Conservation (phyloP, 768 basidiomycete species). For the Suillus weaverae region DNA sequence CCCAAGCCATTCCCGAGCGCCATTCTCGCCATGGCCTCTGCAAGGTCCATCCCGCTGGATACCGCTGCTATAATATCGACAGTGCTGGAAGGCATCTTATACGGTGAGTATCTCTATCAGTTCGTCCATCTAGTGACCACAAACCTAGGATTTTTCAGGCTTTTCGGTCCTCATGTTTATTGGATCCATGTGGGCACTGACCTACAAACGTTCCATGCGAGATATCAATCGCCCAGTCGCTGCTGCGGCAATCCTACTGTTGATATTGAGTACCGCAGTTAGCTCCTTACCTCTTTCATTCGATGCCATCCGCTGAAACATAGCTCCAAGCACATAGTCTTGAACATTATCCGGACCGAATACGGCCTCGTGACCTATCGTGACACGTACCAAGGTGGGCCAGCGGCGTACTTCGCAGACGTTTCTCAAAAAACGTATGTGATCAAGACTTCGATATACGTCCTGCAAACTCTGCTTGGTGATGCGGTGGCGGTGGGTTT, state of each 20-base stretch:
- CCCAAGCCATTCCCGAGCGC: not conserved
- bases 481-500: conserved; percentile 9
- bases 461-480: conserved; percentile 12
- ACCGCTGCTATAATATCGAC: not conserved
- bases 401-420: conserved; percentile 17
- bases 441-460: conserved; percentile 24
- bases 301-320: not conserved
- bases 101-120: not conserved
- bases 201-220: not conserved
- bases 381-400: conserved; percentile 21
- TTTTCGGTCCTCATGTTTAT: conserved; percentile 1
- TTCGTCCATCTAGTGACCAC: not conserved
- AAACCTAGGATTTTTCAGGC: not conserved
- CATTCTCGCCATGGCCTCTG: not conserved
- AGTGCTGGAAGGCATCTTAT: not conserved
- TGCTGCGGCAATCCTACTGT: conserved; percentile 17
- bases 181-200: not conserved
- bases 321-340: conserved; percentile 12
- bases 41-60: not conserved
- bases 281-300: not conserved
- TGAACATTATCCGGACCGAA: conserved; percentile 15
- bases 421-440: conserved; percentile 21
- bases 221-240: conserved; percentile 16
- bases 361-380: conserved; percentile 22
- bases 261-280: conserved; percentile 24